Evolutionary conservation across 2,329 filamentous ascomycete genomes (phyloP).

Genomic region (Myriangium duriaei): DNA sequence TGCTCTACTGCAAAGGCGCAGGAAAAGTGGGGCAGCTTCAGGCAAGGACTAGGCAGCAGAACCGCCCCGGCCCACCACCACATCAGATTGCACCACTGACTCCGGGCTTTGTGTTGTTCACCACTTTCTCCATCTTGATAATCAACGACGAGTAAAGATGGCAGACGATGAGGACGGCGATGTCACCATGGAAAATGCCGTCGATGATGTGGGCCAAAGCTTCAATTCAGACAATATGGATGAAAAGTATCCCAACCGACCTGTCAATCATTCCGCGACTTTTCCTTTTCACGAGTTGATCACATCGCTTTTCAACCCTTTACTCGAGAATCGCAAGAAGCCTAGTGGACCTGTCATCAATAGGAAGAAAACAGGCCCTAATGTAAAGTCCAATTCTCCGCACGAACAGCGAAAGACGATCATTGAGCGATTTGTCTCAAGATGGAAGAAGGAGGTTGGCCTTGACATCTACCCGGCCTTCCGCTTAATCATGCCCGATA

Average conservation of each 20-base stretch:
- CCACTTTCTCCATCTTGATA: too few species aligned
- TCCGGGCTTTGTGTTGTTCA: too few species aligned
- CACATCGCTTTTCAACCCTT: conserved; percentile 66
- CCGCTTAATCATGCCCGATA: conserved; percentile 81
- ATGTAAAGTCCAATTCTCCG: conserved; percentile 49
- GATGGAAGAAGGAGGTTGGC: conserved; percentile 81
- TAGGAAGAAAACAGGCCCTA: conserved; percentile 47
- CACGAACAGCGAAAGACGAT: conserved; percentile 70
- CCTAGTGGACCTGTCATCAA: conserved; percentile 43
- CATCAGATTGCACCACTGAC: too few species aligned
- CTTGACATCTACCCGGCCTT: conserved; percentile 88
- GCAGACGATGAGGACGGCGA: conserved; percentile 16
- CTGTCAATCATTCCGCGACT: conserved; percentile 67
- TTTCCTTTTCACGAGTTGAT: conserved; percentile 73
- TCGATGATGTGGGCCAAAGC: conserved; percentile 34
- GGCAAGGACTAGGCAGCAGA: too few species aligned
- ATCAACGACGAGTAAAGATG: too few species aligned
- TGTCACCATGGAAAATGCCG: conserved; percentile 29
- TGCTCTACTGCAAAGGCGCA: too few species aligned
- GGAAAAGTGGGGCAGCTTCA: too few species aligned
- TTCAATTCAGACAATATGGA: conserved; percentile 36
- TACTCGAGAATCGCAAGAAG: conserved; percentile 64
- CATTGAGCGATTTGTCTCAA: conserved; percentile 72
- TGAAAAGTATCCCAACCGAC: conserved; percentile 62
- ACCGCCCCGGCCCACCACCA: too few species aligned